Percentiles rank a stretch among this genome's conserved stretches.
phyloP scores from a whole-genome alignment of 2,329 filamentous ascomycete genomes.

The Exophiala phaeomuriformis region DNA sequence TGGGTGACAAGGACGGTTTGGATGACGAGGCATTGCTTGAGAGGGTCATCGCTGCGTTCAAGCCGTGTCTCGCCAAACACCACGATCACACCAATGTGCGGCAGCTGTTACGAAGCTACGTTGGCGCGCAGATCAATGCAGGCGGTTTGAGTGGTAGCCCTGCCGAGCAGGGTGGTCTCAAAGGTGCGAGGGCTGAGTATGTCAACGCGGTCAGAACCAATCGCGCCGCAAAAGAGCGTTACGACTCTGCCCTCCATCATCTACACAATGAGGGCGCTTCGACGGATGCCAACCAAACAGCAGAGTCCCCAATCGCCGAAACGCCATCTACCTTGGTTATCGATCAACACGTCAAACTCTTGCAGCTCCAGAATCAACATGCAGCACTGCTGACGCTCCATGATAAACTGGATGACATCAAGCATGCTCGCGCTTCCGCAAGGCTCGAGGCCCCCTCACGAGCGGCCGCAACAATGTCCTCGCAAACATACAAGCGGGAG shows the following conservation, averaged over 20 bases:
- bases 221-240: slow-evolving; percentile 6
- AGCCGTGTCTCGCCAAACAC: background rate
- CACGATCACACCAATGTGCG: background rate
- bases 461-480: background rate
- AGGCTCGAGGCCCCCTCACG: background rate
- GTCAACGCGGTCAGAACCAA: slow-evolving; percentile 13
- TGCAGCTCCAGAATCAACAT: slow-evolving; percentile 9
- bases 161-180: background rate
- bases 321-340: slow-evolving; percentile 1
- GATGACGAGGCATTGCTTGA: background rate
- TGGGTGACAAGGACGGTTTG: no score
- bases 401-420: slow-evolving; percentile 10
- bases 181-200: slow-evolving; percentile 17
- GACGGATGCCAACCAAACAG: background rate
- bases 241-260: background rate
- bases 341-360: slow-evolving; percentile 7
- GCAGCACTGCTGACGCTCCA: slow-evolving; percentile 3
- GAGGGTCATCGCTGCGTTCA: background rate
- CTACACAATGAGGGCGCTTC: background rate
- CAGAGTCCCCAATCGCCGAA: no score
- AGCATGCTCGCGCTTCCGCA: background rate
- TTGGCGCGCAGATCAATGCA: background rate
- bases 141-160: no score
- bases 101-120: background rate
- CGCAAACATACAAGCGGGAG: background rate